Base-by-base conservation (phyloP, 805 yeast genomes). In the Starmera amethionina region DNA sequence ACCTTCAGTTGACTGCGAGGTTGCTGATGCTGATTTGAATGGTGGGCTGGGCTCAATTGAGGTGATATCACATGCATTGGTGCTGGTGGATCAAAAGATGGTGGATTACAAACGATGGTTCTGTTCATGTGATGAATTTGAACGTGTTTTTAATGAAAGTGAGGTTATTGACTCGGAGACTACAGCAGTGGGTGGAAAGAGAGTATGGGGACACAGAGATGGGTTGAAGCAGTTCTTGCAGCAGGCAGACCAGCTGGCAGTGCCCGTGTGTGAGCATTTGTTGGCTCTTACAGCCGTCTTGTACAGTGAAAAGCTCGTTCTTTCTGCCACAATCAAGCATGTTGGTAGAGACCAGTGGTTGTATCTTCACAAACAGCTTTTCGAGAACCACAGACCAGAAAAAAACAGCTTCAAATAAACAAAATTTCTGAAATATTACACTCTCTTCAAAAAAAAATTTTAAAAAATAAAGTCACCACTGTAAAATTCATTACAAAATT, bases 91-190 rank as follows among this genome's bases (percentile, higher is more conserved):
- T 8, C 32, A 28, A 6, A 34, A 32, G 18, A 12, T 27, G 27
- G 46, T 46, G 16, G 52, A 51, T 35, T 7, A 42, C 1, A 25
- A 29, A 4, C 40, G 41, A 28, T 49, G 55, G 55, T 48, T 39
- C 30, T 51, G 55, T 32, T 38, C 49, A 1, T 50, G 55, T 27
- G 13, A n/a, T 1, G 22, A 22, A 3, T 48, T 42, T 32, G 33
- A 36, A 22, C 4, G 9, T 22, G 27, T 6, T 22, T 22, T 22
- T 22, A 8, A 22, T 22, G 9, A 22, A 22, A 22, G 27, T 4
- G 14, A 10, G 9, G 32, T 33, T 16, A 19, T n/a, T 25, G 30
- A 8, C 13, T 7, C 18, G 13, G 27, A 13, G 8, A 8, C 9
- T 8, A 25, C 28, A n/a, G 9, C 4, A 16, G 18, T 16, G 18